A percentile compares a stretch with the other conserved stretches of the same genome.
Evolutionary conservation across 768 basidiomycete genomes (phyloP).

Genomic region (Amanita rimosa): DNA sequence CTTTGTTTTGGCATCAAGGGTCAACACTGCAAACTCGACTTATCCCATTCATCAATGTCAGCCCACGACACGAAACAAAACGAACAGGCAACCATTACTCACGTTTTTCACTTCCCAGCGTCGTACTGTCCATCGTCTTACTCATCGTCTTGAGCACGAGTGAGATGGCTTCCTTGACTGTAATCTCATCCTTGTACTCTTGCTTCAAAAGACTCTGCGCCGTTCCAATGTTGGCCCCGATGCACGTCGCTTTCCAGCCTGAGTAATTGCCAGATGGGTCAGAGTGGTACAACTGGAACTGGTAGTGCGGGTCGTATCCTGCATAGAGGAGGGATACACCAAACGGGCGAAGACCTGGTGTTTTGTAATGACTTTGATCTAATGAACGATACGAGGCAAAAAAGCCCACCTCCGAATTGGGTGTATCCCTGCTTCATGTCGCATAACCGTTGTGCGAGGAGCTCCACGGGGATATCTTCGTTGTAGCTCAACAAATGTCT

Average conservation of each 20-base stretch:
- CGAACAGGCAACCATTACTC: conserved; percentile 19
- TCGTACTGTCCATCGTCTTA: conserved; percentile 99
- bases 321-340: conserved; percentile 96
- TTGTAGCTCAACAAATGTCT: conserved; percentile 83
- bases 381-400: neutral
- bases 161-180: conserved; percentile 85
- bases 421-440: conserved; percentile 99
- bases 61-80: conserved; percentile 2
- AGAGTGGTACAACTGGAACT: conserved; percentile 96
- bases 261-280: conserved; percentile 98
- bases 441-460: conserved; percentile 87
- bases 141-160: conserved; percentile 92
- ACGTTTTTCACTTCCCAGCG: conserved; percentile 94
- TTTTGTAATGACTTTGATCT: neutral
- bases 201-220: conserved; percentile 94
- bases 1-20: conserved; percentile 66
- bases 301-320: conserved; percentile 91
- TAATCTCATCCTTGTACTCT: conserved; percentile 95
- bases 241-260: conserved; percentile 97
- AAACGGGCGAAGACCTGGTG: conserved; percentile 88
- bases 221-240: conserved; percentile 97
- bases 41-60: conserved; percentile 17
- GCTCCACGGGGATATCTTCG: conserved; percentile 96
- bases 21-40: conserved; percentile 96
- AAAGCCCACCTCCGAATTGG: conserved; percentile 66